Evolutionary conservation across 306 rosid genomes (phyloP).

Genomic region (Rosa rugosa): DNA sequence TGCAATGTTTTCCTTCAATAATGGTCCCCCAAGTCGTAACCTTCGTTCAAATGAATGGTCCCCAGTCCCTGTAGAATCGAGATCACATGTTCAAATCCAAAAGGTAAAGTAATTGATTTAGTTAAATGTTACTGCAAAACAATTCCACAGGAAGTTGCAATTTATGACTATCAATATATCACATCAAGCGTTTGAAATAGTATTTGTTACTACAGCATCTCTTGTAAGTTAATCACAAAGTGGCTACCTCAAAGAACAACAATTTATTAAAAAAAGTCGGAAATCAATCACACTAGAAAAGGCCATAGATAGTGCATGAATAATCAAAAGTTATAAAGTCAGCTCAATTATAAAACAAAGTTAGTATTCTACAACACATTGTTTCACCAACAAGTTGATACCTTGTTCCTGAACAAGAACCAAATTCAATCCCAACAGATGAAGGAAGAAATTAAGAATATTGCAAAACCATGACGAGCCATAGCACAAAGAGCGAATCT

Average conservation of each 20-base stretch:
- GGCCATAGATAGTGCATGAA: neutral
- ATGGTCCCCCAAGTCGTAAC: conserved; percentile 89
- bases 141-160: neutral
- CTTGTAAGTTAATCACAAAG: neutral
- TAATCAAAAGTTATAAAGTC: neutral
- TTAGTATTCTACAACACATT: neutral
- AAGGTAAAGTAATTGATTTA: neutral
- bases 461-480: neutral
- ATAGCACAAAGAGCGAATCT: neutral
- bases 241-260: neutral
- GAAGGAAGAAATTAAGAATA: neutral
- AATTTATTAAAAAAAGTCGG: neutral
- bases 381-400: neutral
- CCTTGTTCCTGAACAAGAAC: neutral
- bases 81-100: conserved; percentile 12
- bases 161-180: neutral
- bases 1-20: conserved; percentile 84
- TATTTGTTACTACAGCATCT: neutral
- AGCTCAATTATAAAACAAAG: neutral
- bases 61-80: conserved; percentile 65
- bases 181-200: neutral
- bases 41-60: conserved; percentile 93
- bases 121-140: neutral
- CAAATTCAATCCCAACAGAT: neutral
- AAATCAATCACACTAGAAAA: neutral